Percentiles rank a stretch among this genome's conserved stretches.
These are phyloP conservation scores for Sclerotinia minor DNA, from an alignment of 2,329 filamentous ascomycete species.

Conservation along the genomic window DNA sequence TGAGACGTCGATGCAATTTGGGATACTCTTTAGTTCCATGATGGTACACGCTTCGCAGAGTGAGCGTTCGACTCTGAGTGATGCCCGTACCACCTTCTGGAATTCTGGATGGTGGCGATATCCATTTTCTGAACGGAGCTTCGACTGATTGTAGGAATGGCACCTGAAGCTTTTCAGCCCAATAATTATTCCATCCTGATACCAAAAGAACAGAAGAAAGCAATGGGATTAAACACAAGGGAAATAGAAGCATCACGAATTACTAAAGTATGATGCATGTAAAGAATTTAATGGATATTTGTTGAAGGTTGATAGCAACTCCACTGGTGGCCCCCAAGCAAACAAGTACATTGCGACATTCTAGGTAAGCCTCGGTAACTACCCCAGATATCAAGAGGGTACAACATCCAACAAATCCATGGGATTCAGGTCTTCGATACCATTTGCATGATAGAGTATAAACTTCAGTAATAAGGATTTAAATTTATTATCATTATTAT, in stretches of 20 bases:
- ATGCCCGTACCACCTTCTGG: neutral
- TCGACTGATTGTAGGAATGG: slow-evolving; percentile 16
- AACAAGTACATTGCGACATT: neutral
- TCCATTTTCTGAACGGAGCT: slow-evolving; percentile 11
- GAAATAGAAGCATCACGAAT: slow-evolving; percentile 24
- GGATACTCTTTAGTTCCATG: slow-evolving; percentile 22
- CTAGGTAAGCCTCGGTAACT: slow-evolving; percentile 15
- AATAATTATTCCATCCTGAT: slow-evolving; percentile 22
- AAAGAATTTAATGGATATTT: slow-evolving; percentile 11
- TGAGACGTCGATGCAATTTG: slow-evolving; percentile 21
- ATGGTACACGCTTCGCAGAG: slow-evolving; percentile 24
- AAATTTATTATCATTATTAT: neutral
- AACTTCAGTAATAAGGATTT: neutral
- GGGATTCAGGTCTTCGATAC: neutral
- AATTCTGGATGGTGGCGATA: slow-evolving; percentile 11
- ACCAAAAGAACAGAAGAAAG: slow-evolving; percentile 6
- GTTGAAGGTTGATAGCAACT: neutral
- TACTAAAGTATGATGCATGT: slow-evolving; percentile 10
- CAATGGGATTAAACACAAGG: slow-evolving; percentile 13
- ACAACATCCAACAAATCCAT: too few relatives aligned
- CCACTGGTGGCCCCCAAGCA: too few relatives aligned
- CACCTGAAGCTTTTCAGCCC: slow-evolving; percentile 14
- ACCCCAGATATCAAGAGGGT: neutral
- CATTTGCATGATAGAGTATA: neutral
- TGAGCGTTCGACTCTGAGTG: slow-evolving; percentile 18